phyloP scores from a whole-genome alignment of 2,329 filamentous ascomycete species.

The Purpureocillium takamizusanense region DNA sequence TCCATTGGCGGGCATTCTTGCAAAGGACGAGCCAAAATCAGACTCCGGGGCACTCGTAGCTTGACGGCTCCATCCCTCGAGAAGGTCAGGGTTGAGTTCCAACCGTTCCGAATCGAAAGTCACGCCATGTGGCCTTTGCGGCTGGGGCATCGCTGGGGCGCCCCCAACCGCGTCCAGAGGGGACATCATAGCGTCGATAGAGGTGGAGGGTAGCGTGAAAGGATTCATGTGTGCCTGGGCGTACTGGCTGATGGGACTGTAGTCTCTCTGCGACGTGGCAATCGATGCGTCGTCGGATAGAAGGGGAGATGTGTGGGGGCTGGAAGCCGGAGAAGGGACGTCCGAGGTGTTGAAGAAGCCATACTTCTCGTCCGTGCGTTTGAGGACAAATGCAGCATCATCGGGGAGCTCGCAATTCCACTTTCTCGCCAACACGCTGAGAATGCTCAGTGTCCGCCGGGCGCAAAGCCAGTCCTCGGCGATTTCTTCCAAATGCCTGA shows the following conservation, averaged over 20 bases:
- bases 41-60: not conserved
- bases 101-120: conserved; percentile 12
- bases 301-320: conserved; percentile 19
- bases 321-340: conserved; percentile 43
- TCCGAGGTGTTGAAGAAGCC: conserved; percentile 59
- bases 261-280: conserved; percentile 16
- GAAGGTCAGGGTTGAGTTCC: conserved; percentile 12
- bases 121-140: conserved; percentile 6
- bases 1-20: not conserved
- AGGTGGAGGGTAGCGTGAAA: conserved; percentile 2
- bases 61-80: conserved; percentile 14
- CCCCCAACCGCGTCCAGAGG: conserved; percentile 2
- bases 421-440: conserved; percentile 77
- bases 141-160: not conserved
- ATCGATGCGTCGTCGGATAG: conserved; percentile 17
- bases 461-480: conserved; percentile 92
- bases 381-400: conserved; percentile 69
- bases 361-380: conserved; percentile 71
- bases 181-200: conserved; percentile 5
- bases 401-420: conserved; percentile 84
- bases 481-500: conserved; percentile 91
- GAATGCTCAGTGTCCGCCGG: conserved; percentile 71
- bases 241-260: conserved; percentile 25
- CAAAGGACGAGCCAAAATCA: conserved; percentile 2
- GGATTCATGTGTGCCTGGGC: conserved; percentile 15